Percentiles rank a stretch among this genome's conserved stretches.
Evolutionary conservation across 129 eudicot species (phyloP).

Genomic region (Scalesia atractyloides): DNA sequence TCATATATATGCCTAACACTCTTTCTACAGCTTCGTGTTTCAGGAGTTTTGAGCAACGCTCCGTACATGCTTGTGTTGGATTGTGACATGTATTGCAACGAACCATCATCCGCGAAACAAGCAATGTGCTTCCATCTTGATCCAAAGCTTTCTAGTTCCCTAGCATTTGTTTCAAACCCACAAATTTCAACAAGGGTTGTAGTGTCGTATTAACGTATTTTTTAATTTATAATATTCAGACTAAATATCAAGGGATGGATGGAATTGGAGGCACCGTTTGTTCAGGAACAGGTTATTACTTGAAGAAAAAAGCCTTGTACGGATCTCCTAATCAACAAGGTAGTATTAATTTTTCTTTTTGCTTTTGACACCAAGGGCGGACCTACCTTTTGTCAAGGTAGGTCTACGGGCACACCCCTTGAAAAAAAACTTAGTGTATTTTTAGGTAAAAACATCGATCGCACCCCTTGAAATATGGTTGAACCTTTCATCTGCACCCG

Average conservation of each 20-base stretch:
- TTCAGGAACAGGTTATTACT: conserved; percentile 77
- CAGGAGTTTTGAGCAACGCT: conserved; percentile 74
- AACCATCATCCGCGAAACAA: conserved; percentile 79
- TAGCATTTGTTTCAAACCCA: conserved; percentile 73
- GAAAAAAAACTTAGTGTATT: too few relatives aligned
- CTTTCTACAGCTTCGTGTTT: conserved; percentile 76
- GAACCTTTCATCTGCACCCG: too few relatives aligned
- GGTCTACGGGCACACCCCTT: too few relatives aligned
- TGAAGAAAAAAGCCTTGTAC: conserved; percentile 73
- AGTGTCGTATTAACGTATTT: background rate
- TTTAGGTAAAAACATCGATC: too few relatives aligned
- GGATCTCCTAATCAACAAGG: conserved; percentile 53
- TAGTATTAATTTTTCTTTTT: conserved; percentile 4
- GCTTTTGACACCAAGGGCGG: too few relatives aligned
- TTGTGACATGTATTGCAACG: conserved; percentile 92
- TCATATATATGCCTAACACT: background rate
- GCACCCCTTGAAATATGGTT: too few relatives aligned
- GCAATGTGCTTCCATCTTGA: conserved; percentile 98
- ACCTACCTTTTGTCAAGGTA: too few relatives aligned
- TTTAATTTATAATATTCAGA: conserved; percentile 32
- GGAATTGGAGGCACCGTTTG: conserved; percentile 70
- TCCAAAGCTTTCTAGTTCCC: conserved; percentile 49
- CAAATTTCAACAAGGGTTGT: conserved; percentile 53
- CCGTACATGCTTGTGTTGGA: conserved; percentile 73
- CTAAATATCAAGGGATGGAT: conserved; percentile 83